A percentile compares a stretch with the other conserved stretches of the same genome.
Evolutionary conservation across 2,329 filamentous ascomycete genomes (phyloP).

Genomic region (Claviceps paspali): DNA sequence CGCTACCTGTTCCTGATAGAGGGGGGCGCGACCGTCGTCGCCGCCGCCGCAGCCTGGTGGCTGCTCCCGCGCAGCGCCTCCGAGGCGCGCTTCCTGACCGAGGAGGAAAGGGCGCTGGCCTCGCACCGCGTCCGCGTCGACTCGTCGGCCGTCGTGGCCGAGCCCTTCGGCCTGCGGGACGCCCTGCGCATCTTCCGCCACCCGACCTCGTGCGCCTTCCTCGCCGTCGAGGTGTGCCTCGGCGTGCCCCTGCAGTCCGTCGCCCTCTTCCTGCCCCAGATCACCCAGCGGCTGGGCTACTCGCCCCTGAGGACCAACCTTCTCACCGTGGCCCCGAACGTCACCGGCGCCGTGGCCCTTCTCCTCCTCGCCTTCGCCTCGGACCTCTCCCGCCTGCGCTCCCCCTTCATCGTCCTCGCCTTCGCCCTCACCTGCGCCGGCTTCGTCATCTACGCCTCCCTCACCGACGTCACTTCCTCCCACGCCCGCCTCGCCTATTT

Average conservation of each 20-base stretch:
- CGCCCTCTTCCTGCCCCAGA: conserved; percentile 38
- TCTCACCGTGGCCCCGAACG: conserved; percentile 68
- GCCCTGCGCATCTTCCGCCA: conserved; percentile 35
- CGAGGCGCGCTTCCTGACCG: conserved; percentile 48
- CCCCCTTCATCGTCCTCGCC: conserved; percentile 59
- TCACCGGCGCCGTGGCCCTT: conserved; percentile 57
- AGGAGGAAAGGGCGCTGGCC: conserved; percentile 52
- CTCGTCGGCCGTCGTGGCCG: conserved; percentile 45
- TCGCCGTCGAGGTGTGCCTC: conserved; percentile 42
- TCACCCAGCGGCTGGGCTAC: conserved; percentile 33
- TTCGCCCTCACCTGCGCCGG: conserved; percentile 62
- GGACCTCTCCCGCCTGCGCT: conserved; percentile 50
- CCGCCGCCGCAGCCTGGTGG: conserved; percentile 49
- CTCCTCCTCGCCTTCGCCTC: conserved; percentile 57
- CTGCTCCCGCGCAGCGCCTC: conserved; percentile 52
- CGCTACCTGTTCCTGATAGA: conserved; percentile 40
- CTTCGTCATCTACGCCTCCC: conserved; percentile 63
- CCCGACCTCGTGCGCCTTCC: conserved; percentile 32
- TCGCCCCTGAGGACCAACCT: conserved; percentile 51
- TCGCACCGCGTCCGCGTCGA: conserved; percentile 63
- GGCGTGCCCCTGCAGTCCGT: conserved; percentile 43
- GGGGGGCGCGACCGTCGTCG: conserved; percentile 40
- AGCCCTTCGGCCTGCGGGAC: conserved; percentile 35
- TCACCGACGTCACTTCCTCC: conserved; percentile 46
- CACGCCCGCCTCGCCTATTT: conserved; percentile 57